Evolutionary conservation across 2,329 filamentous ascomycete genomes (phyloP).

Genomic region (Cladophialophora exuberans): DNA sequence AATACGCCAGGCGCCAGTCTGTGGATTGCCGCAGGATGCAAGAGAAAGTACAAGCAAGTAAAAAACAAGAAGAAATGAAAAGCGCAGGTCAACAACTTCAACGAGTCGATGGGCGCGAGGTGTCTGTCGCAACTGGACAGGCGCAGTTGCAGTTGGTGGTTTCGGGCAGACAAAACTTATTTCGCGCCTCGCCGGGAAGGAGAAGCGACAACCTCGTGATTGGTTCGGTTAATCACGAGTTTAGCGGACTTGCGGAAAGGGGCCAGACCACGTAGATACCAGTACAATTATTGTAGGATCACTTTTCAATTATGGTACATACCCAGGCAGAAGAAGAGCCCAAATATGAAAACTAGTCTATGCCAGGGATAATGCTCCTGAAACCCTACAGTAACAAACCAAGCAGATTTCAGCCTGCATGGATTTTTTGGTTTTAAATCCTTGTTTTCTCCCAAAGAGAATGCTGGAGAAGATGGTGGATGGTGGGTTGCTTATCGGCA

Average conservation of each 20-base stretch:
- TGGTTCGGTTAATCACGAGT: conserved; percentile 4
- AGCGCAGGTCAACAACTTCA: neutral
- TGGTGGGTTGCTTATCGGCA: neutral
- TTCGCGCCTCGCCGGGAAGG: conserved; percentile 1
- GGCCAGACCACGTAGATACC: neutral
- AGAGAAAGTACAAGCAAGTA: conserved; percentile 9
- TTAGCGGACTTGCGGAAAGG: conserved; percentile 5
- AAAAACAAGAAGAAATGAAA: conserved; percentile 12
- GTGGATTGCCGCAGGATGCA: conserved; percentile 14
- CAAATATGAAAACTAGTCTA: conserved; percentile 14
- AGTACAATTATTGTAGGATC: neutral
- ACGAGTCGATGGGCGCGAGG: conserved; percentile 10
- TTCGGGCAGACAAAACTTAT: conserved; percentile 9
- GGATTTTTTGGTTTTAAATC: conserved; percentile 5
- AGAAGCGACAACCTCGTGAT: conserved; percentile 6
- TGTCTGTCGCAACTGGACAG: conserved; percentile 9
- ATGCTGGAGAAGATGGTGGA: neutral
- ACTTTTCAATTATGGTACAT: conserved; percentile 14
- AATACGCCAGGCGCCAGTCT: conserved; percentile 27
- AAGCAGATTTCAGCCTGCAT: neutral
- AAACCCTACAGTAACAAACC: neutral
- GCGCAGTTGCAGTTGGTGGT: neutral
- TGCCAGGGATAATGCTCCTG: conserved; percentile 8
- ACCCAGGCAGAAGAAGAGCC: conserved; percentile 11
- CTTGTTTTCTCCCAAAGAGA: neutral